Base-by-base conservation (phyloP, 148 eudicot genomes). In the Salicornia ramosissima region DNA sequence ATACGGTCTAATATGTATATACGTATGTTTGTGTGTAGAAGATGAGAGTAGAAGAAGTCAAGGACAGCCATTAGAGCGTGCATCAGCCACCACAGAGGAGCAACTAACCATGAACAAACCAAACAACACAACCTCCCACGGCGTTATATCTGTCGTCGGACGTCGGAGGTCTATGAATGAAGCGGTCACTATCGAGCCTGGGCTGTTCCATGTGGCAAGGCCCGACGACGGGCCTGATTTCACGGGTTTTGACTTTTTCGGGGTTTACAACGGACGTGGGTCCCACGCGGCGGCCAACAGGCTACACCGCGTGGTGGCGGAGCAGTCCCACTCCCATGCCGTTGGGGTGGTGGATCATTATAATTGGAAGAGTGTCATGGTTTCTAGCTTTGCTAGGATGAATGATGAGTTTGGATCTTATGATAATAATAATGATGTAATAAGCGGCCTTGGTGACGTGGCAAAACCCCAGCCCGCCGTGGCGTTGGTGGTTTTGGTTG, bases 201-300 rank as follows among this genome's bases (percentile, higher is more conserved):
- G 29, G 29, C 28, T 77, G 14, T 50, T 68, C 8, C 68, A 67
- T 11, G 65, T 55, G 25, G 57, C 67, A 15, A 24, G 61, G 16
- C 36, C 8, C 5, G 22, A 56, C n/a, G n/a, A n/a, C n/a, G n/a
- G n/a, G n/a, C n/a, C n/a, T n/a, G n/a, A n/a, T n/a, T n/a, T n/a
- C n/a, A n/a, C n/a, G n/a, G n/a, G 21, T 7, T 75, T 42, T 50
- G 82, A 79, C 64, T 81, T 78, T 49, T 84, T 78, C 24, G 83
- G 73, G 0, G 83, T 78, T 36, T 84, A 71, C 26, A 84, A 84
- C 49, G 87, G 87, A 0, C 84, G 81, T 51, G 87, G 84, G 1
- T 82, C 81, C 11, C 31, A 60, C 4, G 15, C 3, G 71, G 86
- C 78, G 52, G 67, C 82, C 3, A 19, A 72, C 10, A 61, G 78